These are phyloP conservation scores for Hypoxylon fragiforme DNA, from an alignment of 495 filamentous ascomycete genomes.

Conservation along the genomic window DNA sequence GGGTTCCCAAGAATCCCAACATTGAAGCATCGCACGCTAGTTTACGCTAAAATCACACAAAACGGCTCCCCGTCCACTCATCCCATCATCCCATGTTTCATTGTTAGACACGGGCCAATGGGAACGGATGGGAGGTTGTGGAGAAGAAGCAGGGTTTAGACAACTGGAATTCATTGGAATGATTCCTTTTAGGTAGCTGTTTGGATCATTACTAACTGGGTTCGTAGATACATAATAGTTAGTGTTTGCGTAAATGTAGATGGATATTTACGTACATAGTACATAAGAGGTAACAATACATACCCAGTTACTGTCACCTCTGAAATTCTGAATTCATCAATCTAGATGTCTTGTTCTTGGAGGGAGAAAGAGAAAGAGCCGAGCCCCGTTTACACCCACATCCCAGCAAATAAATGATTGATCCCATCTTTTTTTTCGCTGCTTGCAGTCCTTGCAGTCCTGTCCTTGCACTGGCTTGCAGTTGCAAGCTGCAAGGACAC, in stretches of 20 bases:
- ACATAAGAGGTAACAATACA: too few relatives aligned
- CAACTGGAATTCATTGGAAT: constrained; percentile 6
- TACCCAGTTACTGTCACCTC: too few relatives aligned
- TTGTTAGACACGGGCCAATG: constrained; percentile 28
- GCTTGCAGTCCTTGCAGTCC: constrained; percentile 9
- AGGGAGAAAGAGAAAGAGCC: constrained; percentile 6
- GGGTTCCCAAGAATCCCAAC: too few relatives aligned
- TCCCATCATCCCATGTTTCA: constrained; percentile 25
- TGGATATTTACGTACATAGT: too few relatives aligned
- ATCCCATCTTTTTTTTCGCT: constrained; percentile 9
- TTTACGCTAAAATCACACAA: constrained; percentile 23
- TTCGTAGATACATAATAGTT: too few relatives aligned
- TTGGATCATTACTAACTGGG: too few relatives aligned
- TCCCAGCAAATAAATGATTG: too few relatives aligned
- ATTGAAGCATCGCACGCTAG: constrained; percentile 27
- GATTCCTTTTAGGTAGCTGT: constrained; percentile 5
- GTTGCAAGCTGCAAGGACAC: constrained; percentile 23
- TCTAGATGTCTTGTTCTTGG: too few relatives aligned
- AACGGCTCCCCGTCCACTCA: constrained; percentile 19
- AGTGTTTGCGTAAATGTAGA: too few relatives aligned
- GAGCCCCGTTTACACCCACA: constrained; percentile 21
- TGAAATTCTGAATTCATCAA: too few relatives aligned
- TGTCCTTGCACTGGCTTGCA: too few relatives aligned
- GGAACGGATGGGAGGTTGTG: constrained; percentile 34
- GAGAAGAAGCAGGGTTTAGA: constrained; percentile 16